Evolutionary conservation across 2,329 filamentous ascomycete species (phyloP).

Genomic region (Nemania sp.): DNA sequence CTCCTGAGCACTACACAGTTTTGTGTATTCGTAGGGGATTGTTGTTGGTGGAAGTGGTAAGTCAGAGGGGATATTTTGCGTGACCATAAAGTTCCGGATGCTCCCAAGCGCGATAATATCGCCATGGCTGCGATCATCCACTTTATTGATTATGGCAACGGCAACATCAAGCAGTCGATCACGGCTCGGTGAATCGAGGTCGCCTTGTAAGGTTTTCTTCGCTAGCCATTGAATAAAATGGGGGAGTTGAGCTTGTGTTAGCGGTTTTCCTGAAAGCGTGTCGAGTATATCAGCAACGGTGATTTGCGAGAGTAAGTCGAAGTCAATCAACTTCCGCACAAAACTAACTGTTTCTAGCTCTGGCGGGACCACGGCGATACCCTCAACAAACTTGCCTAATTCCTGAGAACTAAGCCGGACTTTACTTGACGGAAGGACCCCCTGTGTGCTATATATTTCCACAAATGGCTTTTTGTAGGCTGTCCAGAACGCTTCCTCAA

Average conservation of each 20-base stretch:
- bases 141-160: constrained; percentile 69
- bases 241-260: constrained; percentile 76
- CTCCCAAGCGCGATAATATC: constrained; percentile 77
- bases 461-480: constrained; percentile 82
- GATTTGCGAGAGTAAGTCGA: constrained; percentile 84
- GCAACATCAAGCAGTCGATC: constrained; percentile 77
- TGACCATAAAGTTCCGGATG: constrained; percentile 75
- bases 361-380: constrained; percentile 83
- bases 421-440: constrained; percentile 80
- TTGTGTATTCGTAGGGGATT: constrained; percentile 83
- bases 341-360: constrained; percentile 76
- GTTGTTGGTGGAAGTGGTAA: constrained; percentile 81
- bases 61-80: constrained; percentile 78
- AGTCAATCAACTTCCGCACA: constrained; percentile 78
- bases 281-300: constrained; percentile 83
- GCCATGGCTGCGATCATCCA: constrained; percentile 59
- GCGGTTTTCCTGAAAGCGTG: constrained; percentile 80
- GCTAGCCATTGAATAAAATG: constrained; percentile 86
- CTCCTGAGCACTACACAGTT: constrained; percentile 66
- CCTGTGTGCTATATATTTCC: constrained; percentile 85
- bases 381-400: constrained; percentile 75
- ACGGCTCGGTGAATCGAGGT: constrained; percentile 72
- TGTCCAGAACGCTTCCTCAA: constrained; percentile 96
- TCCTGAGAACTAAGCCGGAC: constrained; percentile 76
- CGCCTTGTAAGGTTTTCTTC: constrained; percentile 69